phyloP scores from a whole-genome alignment of 495 filamentous ascomycete genomes.

The Neurospora tetrasperma region DNA sequence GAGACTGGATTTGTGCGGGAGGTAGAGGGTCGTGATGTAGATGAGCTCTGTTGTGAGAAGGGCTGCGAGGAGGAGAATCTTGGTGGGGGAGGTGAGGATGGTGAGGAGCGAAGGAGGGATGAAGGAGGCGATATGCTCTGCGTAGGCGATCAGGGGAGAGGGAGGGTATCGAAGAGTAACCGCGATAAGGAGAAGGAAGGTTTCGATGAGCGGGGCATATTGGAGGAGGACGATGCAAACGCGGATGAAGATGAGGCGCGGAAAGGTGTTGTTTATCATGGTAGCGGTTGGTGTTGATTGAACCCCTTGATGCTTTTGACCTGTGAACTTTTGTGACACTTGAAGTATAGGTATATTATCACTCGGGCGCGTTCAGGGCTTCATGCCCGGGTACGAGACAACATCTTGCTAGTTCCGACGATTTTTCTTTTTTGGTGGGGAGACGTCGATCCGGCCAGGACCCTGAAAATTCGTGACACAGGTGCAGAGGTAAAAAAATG shows the following conservation, averaged over 20 bases:
- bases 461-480: not conserved
- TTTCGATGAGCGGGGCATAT: conserved; percentile 42
- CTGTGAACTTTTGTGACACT: not conserved
- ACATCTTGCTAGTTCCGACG: not conserved
- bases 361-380: not conserved
- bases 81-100: not conserved
- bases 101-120: not conserved
- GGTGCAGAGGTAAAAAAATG: not conserved
- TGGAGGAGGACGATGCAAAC: conserved; percentile 40
- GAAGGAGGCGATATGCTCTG: not conserved
- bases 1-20: conserved; percentile 41
- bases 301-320: not conserved
- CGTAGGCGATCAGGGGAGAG: not conserved
- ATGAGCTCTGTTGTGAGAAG: conserved; percentile 37
- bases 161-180: conserved; percentile 8
- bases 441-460: not conserved
- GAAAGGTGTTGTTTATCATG: conserved; percentile 27
- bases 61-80: conserved; percentile 12
- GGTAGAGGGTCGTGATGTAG: conserved; percentile 46
- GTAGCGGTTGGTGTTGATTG: not conserved
- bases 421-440: not conserved
- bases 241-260: conserved; percentile 36
- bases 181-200: conserved; percentile 31
- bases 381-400: not conserved
- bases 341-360: not conserved